Conservation (phyloP, 345 rosid genomes). For the Moricandia arvensis region DNA sequence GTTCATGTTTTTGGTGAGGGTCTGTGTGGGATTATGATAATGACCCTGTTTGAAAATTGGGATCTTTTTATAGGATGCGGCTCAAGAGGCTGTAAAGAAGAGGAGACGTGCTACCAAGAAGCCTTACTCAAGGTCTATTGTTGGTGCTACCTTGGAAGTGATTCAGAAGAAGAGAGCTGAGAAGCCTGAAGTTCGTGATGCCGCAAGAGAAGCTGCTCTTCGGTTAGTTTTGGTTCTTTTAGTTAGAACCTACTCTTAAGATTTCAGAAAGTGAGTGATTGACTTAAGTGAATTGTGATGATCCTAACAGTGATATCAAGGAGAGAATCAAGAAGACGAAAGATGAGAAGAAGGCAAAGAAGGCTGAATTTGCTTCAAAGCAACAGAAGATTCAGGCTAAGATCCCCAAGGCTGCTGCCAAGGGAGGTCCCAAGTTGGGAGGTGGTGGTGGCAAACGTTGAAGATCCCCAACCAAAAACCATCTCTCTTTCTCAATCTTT, state of each 20-base stretch:
- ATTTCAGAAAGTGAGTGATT: neutral
- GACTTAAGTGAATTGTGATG: constrained; percentile 3
- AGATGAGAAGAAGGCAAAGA: constrained; percentile 44
- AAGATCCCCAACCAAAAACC: constrained; percentile 1
- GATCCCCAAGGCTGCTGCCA: constrained; percentile 38
- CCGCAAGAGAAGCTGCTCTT: constrained; percentile 71
- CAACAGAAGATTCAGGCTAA: constrained; percentile 36
- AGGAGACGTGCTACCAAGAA: constrained; percentile 63
- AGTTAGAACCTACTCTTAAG: too few relatives aligned
- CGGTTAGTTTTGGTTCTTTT: constrained; percentile 38
- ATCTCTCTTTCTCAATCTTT: neutral
- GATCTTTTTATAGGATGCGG: constrained; percentile 47
- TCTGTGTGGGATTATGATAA: neutral
- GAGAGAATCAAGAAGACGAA: constrained; percentile 43
- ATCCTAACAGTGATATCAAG: constrained; percentile 39
- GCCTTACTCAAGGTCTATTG: constrained; percentile 79
- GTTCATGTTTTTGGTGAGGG: neutral
- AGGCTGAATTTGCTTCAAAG: constrained; percentile 37
- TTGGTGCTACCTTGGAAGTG: constrained; percentile 74
- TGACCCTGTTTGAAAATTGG: neutral
- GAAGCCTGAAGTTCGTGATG: constrained; percentile 86
- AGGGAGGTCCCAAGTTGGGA: constrained; percentile 41
- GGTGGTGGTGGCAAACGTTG: constrained; percentile 47
- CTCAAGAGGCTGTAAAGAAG: constrained; percentile 73
- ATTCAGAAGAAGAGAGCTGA: constrained; percentile 75